A percentile compares a stretch with the other conserved stretches of the same genome.
Evolutionary conservation across 2,329 filamentous ascomycete species (phyloP).

Genomic region (Penicillium sp.): DNA sequence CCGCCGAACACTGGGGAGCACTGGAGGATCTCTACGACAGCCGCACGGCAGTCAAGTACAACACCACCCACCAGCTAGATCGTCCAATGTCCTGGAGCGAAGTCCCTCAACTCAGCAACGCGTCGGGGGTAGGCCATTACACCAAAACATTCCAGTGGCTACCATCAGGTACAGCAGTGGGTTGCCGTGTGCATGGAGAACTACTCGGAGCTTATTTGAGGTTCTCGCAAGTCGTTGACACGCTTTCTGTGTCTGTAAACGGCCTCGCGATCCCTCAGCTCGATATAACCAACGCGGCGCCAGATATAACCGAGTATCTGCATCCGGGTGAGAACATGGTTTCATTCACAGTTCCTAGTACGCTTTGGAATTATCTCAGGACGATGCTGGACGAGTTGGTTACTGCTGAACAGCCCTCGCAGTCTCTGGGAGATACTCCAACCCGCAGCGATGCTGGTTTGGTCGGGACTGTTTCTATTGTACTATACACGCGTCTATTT

Average conservation of each 20-base stretch:
- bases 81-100: conserved; percentile 41
- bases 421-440: no score
- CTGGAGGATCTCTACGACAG: no score
- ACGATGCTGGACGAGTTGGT: no score
- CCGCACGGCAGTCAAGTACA: conserved; percentile 1
- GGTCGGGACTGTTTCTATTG: no score
- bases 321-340: conserved; percentile 13
- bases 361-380: conserved; percentile 24
- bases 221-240: conserved; percentile 24
- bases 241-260: conserved; percentile 23
- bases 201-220: conserved; percentile 25
- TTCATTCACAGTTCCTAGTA: conserved; percentile 23
- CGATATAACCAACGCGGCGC: conserved; percentile 20
- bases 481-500: no score
- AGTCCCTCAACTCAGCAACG: conserved; percentile 34
- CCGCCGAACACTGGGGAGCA: no score
- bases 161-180: neutral
- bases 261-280: conserved; percentile 21
- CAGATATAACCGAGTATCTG: conserved; percentile 15
- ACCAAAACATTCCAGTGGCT: conserved; percentile 23
- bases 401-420: no score
- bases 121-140: conserved; percentile 30
- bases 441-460: no score
- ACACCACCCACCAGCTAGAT: conserved; percentile 19
- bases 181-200: no score